Evolutionary conservation across 345 rosid genomes (phyloP).

Genomic region (Excoecaria agallocha): DNA sequence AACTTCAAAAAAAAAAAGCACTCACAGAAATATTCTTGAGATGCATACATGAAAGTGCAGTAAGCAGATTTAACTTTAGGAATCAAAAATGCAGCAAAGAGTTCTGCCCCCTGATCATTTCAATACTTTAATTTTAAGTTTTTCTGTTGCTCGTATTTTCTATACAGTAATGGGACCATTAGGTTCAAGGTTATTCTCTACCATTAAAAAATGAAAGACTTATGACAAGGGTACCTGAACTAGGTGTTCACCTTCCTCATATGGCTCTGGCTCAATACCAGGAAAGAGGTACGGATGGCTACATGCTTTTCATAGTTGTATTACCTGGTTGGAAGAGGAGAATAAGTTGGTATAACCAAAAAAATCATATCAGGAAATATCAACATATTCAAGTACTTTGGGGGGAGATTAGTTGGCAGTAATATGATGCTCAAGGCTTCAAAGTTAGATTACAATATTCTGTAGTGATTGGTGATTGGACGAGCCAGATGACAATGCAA

Average conservation of each 20-base stretch:
- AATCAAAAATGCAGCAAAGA: not conserved
- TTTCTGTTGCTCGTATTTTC: not conserved
- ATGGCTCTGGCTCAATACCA: slow-evolving; percentile 93
- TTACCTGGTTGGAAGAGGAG: slow-evolving; percentile 49
- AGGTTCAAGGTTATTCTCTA: not conserved
- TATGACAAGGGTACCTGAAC: slow-evolving; percentile 55
- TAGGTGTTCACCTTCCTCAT: slow-evolving; percentile 83
- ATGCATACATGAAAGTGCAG: not conserved
- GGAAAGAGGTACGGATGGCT: slow-evolving; percentile 96
- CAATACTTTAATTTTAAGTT: not conserved
- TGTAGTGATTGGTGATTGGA: slow-evolving; percentile 69
- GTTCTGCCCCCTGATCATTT: not conserved
- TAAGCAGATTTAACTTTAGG: not conserved
- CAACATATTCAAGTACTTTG: not conserved
- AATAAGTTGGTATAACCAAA: slow-evolving; percentile 7
- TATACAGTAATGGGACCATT: not conserved
- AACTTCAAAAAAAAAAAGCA: not conserved
- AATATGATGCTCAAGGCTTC: not conserved
- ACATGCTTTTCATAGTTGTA: slow-evolving; percentile 85
- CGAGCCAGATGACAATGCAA: slow-evolving; percentile 60
- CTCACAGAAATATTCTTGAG: not conserved
- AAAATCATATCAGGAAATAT: slow-evolving; percentile 9
- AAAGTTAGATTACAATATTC: slow-evolving; percentile 58
- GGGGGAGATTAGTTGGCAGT: slow-evolving; percentile 2
- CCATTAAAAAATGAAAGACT: not conserved